A percentile compares a stretch with the other conserved stretches of the same genome.
These are phyloP conservation scores for Westerdykella ornata DNA, from an alignment of 2,329 filamentous ascomycete species.

Conservation along the genomic window DNA sequence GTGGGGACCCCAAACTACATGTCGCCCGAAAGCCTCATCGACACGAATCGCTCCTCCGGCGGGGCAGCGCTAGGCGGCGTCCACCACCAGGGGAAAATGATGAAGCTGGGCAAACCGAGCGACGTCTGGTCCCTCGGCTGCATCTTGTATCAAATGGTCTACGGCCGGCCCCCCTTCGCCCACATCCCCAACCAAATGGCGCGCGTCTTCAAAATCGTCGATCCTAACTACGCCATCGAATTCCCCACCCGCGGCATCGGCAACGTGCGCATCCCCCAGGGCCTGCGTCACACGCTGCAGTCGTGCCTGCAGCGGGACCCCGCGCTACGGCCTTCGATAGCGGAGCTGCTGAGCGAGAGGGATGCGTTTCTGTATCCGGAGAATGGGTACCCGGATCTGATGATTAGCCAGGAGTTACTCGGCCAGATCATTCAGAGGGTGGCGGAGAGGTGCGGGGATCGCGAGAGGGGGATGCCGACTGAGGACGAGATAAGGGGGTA, in stretches of 20 bases:
- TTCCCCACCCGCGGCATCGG: slow-evolving; percentile 66
- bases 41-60: slow-evolving; percentile 59
- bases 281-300: slow-evolving; percentile 51
- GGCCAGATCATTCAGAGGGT: slow-evolving; percentile 55
- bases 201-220: slow-evolving; percentile 79
- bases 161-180: slow-evolving; percentile 90
- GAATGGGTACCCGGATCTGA: slow-evolving; percentile 42
- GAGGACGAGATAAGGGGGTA: slow-evolving; percentile 50
- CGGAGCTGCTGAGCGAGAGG: slow-evolving; percentile 49
- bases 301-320: slow-evolving; percentile 55
- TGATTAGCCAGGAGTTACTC: slow-evolving; percentile 50
- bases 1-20: slow-evolving; percentile 98
- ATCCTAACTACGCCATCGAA: slow-evolving; percentile 66
- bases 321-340: slow-evolving; percentile 50
- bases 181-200: slow-evolving; percentile 84
- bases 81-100: slow-evolving; percentile 58
- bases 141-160: slow-evolving; percentile 96
- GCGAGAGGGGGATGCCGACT: slow-evolving; percentile 47
- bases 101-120: slow-evolving; percentile 92
- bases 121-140: slow-evolving; percentile 96
- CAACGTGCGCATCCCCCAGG: slow-evolving; percentile 49
- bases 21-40: slow-evolving; percentile 89
- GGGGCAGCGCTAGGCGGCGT: slow-evolving; percentile 38
- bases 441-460: slow-evolving; percentile 52
- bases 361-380: slow-evolving; percentile 57